A percentile compares a stretch with the other conserved stretches of the same genome.
Conservation (phyloP, 1,284 basidiomycete species). For the Takashimella tepidaria region DNA sequence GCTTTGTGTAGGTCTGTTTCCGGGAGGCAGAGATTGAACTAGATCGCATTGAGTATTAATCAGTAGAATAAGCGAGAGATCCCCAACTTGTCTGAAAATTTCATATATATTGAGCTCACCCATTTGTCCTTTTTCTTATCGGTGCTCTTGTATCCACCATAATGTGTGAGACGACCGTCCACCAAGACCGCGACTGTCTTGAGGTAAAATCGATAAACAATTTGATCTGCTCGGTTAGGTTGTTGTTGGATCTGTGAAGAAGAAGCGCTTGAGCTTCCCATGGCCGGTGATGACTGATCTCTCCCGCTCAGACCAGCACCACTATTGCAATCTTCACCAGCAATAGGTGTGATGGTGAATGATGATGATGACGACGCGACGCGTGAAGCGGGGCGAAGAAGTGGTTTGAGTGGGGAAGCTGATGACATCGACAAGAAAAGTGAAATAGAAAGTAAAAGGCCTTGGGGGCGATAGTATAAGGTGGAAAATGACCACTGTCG, state of each 20-base stretch:
- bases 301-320: conserved; percentile 4
- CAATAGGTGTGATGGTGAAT: conserved; percentile 1
- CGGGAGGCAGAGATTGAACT: conserved; percentile 45
- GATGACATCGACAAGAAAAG: conserved; percentile 7
- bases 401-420: conserved; percentile 6
- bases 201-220: conserved; percentile 44
- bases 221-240: conserved; percentile 37
- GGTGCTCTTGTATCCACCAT: conserved; percentile 13
- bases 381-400: conserved; percentile 2
- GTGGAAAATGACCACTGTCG: not conserved
- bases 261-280: conserved; percentile 19
- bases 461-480: not conserved
- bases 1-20: conserved; percentile 42
- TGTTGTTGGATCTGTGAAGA: conserved; percentile 16
- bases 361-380: conserved; percentile 14
- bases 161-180: conserved; percentile 42
- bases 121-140: conserved; percentile 45
- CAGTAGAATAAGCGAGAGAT: not conserved
- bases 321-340: conserved; percentile 8
- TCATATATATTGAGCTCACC: conserved; percentile 32
- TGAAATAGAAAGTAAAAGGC: not conserved
- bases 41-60: not conserved
- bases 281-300: not conserved
- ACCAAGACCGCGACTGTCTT: conserved; percentile 45
- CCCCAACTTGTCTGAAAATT: not conserved